Base-by-base conservation (phyloP, 345 rosid genomes). In the Luvunga scandens region DNA sequence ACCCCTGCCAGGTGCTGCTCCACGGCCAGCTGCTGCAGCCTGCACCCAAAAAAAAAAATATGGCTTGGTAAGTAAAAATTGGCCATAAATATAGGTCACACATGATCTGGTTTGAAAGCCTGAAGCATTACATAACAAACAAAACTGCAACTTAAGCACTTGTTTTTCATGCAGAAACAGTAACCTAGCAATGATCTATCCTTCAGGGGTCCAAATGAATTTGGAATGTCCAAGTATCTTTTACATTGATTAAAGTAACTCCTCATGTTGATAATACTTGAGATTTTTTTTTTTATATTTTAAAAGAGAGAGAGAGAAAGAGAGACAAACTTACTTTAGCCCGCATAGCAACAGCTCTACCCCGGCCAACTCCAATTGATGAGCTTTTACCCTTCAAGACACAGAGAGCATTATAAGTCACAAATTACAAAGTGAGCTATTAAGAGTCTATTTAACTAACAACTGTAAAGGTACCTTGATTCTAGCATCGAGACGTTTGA, bases 301-400 rank as follows among this genome's bases (percentile, higher is more conserved):
- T 16, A 7, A 33, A 8, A 27, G 39, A 36, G 39, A 38, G 10
- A 38, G 42, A 36, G 34, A 33, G 34, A 73, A 2, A 48, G 18
- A 61, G 27, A 59, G 7, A 24, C 36, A 55, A 30, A 80, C 97
- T 90, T 88, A 95, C 98, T 83, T 87, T 94, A 81, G 89, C 97
- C 66, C 97, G 90, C 97, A 92, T 92, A 12, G 94, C 96, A 73
- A 82, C 95, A 81, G 97, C 89, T 85, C 98, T 91, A 36, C 97
- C 99, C 81, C 98, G 88, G 73, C 98, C 99, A 82, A 91, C 89
- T 78, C 99, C 99, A 25, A 92, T 71, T 48, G 97, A 89, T 50
- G 98, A 85, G 83, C 97, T 86, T 88, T 91, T 96, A 73, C 98
- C 98, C 99, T 94, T 81, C 82, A 88, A 83, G 78, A 84, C 68